Base-by-base conservation (phyloP, 345 rosid genomes). In the Citrus trifoliata region DNA sequence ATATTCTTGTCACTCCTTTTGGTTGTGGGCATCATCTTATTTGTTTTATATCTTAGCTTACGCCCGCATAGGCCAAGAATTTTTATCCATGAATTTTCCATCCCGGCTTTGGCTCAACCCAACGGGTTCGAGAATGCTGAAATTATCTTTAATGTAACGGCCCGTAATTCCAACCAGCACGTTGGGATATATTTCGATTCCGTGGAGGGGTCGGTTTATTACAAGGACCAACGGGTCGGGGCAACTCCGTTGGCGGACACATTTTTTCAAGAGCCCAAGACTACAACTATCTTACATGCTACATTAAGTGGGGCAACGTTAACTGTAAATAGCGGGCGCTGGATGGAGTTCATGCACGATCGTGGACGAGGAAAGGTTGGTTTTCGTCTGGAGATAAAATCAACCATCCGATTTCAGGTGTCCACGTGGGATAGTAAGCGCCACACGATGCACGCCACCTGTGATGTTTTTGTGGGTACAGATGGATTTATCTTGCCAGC, bases 51-150 rank as follows among this genome's bases (percentile, higher is more conserved):
- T 93, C 92, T 95, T 51, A 90, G 95, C 81, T 86, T 95, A 46
- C 97, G 96, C 22, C 99, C 98, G 1, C 97, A 95, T 71, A 84
- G 97, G 3, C 99, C 99, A 1, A 82, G 97, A 73, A n/a, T 93
- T 79, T 78, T 78, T 55, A 71, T 93, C 72, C 59, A 67, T 2
- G 85, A 82, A 10, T 93, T 92, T 75, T 86, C 87, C 0, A 37
- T 95, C 79, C 88, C 90, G 4, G 87, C 88, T 61, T 69, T 91
- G 72, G 77, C 58, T 70, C 90, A 88, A 61, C 67, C 86, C 5
- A 35, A 37, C 12, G 93, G 94, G 69, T 88, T 84, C 46, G 87
- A 91, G 38, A 89, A 90, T 51, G 88, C 91, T 6, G 75, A 84
- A 73, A 81, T 95, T 71, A 67, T 25, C 3, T 92, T 93, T 91